Conservation (phyloP, 1,139 yeast species). For the Kazachstania sp. region DNA sequence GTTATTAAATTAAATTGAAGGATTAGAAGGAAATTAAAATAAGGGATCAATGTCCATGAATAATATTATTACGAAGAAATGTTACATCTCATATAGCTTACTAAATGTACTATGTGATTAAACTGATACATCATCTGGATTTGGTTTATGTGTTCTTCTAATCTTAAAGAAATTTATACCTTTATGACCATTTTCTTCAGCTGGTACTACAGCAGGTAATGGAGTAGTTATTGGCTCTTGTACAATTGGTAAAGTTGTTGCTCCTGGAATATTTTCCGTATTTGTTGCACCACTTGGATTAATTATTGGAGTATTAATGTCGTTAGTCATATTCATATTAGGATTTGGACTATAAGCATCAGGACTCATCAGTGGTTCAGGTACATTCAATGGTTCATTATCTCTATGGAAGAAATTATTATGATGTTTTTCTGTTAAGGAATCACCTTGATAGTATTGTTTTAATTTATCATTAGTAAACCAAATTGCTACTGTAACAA, state of each 20-base stretch:
- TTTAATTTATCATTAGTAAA: conserved; percentile 14
- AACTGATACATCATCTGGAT: conserved; percentile 54
- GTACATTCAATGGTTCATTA: conserved; percentile 6
- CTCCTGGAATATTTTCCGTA: not conserved
- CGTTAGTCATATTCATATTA: not conserved
- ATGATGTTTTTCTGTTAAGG: conserved; percentile 3
- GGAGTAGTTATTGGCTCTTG: not conserved
- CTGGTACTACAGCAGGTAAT: conserved; percentile 7
- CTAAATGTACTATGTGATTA: conserved; percentile 20
- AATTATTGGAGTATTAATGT: not conserved
- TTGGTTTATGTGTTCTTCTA: conserved; percentile 53
- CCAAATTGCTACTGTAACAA: conserved; percentile 6
- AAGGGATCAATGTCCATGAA: not conserved
- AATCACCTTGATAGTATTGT: not conserved
- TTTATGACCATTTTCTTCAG: conserved; percentile 36
- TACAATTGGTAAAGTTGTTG: conserved; percentile 1
- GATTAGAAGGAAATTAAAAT: not conserved
- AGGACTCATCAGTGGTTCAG: conserved; percentile 7
- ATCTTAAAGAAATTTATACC: conserved; percentile 75
- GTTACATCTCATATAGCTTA: not conserved
- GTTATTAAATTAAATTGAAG: not conserved
- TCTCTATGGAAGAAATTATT: conserved; percentile 11
- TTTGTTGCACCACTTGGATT: conserved; percentile 1
- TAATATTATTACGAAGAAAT: not conserved
- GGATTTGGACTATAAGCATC: conserved; percentile 6